Base-by-base conservation (phyloP, 805 yeast species). In the Candida khao-thaluensis region DNA sequence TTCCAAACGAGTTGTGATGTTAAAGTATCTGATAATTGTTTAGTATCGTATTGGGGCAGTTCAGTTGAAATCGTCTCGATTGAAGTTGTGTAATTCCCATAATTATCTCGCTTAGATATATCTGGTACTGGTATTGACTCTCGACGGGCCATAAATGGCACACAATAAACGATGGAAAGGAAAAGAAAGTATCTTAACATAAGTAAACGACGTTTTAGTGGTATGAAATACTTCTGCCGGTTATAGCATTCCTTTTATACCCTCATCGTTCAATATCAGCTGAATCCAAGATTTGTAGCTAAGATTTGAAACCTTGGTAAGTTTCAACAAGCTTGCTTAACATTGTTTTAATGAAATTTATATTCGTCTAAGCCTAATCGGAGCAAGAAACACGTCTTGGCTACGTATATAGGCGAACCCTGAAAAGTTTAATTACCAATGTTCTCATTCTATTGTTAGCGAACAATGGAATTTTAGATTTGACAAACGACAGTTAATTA, bases 61-160 rank as follows among this genome's bases (percentile, higher is more conserved):
- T 43, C 31, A 2, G 55, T 49, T 18, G 40, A 17, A 12, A 51
- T 42, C 5, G 49, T 31, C 16, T 30, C 37, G 21, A 49, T 49
- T 6, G 38, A 18, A 2, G 41, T 31, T 9, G 45, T 18, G 28
- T 38, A 35, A 26, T 35, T 18, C n/a, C 48, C 48, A 12, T 22
- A 27, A 9, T 35, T 16, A 20, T 20, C 22, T 20, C 22, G 8
- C 22, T 20, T 20, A 8, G 22, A n/a, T n/a, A n/a, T n/a, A n/a
- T n/a, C n/a, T n/a, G n/a, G n/a, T n/a, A n/a, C n/a, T n/a, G n/a
- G n/a, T n/a, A n/a, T n/a, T n/a, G n/a, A n/a, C n/a, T n/a, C n/a
- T n/a, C n/a, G n/a, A n/a, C n/a, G n/a, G n/a, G n/a, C n/a, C n/a
- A n/a, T n/a, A 10, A 23, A 23, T 9, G 15, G 38, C 32, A 20